phyloP scores from a whole-genome alignment of 1,139 yeast genomes.

The Yamadazyma pseudoaaseri region DNA sequence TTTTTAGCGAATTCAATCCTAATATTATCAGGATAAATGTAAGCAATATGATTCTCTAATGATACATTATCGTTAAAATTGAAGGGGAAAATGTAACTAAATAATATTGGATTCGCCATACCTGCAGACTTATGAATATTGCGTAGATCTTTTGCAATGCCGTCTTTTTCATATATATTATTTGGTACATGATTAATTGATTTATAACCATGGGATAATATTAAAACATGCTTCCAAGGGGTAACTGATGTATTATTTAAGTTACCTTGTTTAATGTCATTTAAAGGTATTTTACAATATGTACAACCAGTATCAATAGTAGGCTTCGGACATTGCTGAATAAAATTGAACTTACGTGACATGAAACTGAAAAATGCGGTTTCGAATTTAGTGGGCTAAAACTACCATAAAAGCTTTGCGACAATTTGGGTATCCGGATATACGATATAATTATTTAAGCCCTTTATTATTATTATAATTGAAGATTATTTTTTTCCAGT shows the following conservation, averaged over 20 bases:
- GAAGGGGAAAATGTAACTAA: conserved; percentile 40
- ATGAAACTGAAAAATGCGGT: neutral
- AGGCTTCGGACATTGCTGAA: conserved; percentile 50
- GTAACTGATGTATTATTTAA: conserved; percentile 48
- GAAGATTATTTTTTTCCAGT: too few relatives aligned
- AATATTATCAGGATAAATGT: conserved; percentile 57
- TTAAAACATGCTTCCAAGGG: conserved; percentile 57
- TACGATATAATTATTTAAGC: too few relatives aligned
- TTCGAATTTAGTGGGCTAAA: too few relatives aligned
- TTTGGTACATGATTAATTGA: conserved; percentile 52
- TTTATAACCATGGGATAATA: conserved; percentile 40
- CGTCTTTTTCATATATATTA: conserved; percentile 49
- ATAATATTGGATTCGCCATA: conserved; percentile 45
- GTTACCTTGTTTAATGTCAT: conserved; percentile 43
- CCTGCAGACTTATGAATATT: conserved; percentile 19
- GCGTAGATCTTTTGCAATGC: conserved; percentile 11
- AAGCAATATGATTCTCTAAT: conserved; percentile 25
- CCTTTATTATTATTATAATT: too few relatives aligned
- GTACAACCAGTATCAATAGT: conserved; percentile 62
- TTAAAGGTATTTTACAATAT: conserved; percentile 49
- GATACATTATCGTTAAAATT: conserved; percentile 5
- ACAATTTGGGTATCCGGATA: too few relatives aligned
- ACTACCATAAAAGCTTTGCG: too few relatives aligned
- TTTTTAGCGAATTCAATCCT: conserved; percentile 32
- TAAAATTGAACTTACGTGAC: conserved; percentile 9